Base-by-base conservation (phyloP, 306 rosid species). In the Dicorynia guianensis region DNA sequence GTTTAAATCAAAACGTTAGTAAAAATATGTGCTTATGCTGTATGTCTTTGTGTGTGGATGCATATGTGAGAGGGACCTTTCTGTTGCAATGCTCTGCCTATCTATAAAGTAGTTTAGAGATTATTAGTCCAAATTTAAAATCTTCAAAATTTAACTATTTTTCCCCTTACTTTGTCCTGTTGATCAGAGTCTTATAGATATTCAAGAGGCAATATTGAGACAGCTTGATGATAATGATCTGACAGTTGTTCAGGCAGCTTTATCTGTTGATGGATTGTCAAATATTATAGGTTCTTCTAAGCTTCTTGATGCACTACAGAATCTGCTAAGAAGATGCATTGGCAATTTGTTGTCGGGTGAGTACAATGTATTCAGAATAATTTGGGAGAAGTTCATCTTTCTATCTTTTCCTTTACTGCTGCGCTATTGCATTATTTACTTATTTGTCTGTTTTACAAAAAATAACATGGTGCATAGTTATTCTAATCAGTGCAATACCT, bases 161-260 rank as follows among this genome's bases (percentile, higher is more conserved):
- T 15, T 4, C 43, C 4, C 13, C 8, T 56, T 12, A 67, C 58
- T 7, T 20, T 84, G 42, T 67, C 20, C 38, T 77, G 39, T 82
- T 84, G 46, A 55, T 54, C 89, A 94, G 97, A 86, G 86, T 86
- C 82, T 88, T 72, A 64, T 83, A 50, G 85, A 78, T 75, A 79
- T 92, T 56, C 87, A 82, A 86, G 95, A 85, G 80, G 88, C 88
- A 71, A 77, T 92, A 72, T 80, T 86, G 84, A 84, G 89, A 77
- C 96, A 88, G 82, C 85, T 94, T 82, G 86, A 76, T 56, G 96
- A 94, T 82, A 82, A 86, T 65, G 98, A 94, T 79, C 87, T 90
- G 49, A 88, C 89, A 72, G 93, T 94, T 81, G 96, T 94, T 76
- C 81, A 59, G 80, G 96, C 89, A 11, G 95, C 93, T 76, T 74